phyloP scores from a whole-genome alignment of 208 protist genomes.

The Acanthamoeba polyphaga region DNA sequence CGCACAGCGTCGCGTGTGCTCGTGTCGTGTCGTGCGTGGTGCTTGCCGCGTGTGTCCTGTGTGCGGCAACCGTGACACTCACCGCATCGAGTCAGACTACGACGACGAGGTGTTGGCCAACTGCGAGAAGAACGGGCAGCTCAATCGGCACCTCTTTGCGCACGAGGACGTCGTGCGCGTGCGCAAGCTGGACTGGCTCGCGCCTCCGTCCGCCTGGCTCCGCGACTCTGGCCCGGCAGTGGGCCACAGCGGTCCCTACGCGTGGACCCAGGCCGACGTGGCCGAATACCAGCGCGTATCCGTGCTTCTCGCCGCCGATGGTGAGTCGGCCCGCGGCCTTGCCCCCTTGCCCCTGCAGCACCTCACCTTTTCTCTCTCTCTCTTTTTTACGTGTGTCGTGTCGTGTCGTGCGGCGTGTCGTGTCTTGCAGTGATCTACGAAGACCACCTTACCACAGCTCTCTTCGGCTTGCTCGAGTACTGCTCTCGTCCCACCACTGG shows the following conservation, averaged over 20 bases:
- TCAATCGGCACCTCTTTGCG: not conserved
- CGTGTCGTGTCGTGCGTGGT: not conserved
- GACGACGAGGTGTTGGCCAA: not conserved
- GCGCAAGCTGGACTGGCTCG: constrained; percentile 8
- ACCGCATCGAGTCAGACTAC: not conserved
- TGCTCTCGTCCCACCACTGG: too few relatives aligned
- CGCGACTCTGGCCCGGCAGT: too few relatives aligned
- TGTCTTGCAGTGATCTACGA: not conserved
- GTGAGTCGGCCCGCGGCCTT: not conserved
- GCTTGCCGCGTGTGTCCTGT: too few relatives aligned
- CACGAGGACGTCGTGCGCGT: not conserved
- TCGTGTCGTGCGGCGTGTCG: not conserved
- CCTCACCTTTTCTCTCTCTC: too few relatives aligned
- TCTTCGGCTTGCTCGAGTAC: not conserved
- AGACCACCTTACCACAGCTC: not conserved
- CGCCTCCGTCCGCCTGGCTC: not conserved
- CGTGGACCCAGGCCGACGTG: not conserved
- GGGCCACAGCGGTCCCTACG: not conserved
- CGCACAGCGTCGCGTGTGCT: not conserved
- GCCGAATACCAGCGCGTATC: not conserved
- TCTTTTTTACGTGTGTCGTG: not conserved
- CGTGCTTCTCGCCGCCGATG: constrained; percentile 12
- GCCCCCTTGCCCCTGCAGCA: not conserved
- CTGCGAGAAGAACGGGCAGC: not conserved
- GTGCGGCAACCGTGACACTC: too few relatives aligned